Evolutionary conservation across 2,329 filamentous ascomycete species (phyloP), one percentile per base, ranked within the genome.

Genomic region (Nemania abortiva): DNA sequence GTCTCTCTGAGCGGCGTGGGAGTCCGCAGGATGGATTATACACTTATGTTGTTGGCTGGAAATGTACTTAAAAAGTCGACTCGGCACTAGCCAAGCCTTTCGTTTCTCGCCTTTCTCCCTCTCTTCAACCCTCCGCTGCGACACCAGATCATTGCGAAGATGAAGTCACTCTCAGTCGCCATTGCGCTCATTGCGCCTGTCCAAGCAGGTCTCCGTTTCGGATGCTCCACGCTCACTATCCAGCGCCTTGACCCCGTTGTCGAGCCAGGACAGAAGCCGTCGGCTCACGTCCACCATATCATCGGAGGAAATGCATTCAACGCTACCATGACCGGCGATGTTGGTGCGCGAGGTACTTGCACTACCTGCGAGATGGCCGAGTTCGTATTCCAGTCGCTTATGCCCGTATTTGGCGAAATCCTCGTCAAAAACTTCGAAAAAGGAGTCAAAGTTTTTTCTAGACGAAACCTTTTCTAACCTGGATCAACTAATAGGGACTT

Each of bases 291-390:
- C 15, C 77, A 78, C 68, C 77, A 78, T 55, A 78, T 78, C 39
- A 74, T 78, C n/a, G 77, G 77, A 34, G 77, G 77, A 42, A 78
- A 78, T 65, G 77, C 75, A n/a, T 78, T 78, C 72, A 78, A 77
- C 63, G 75, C 76, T 22, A 74, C 70, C 37, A 78, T 78, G 72
- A 70, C 66, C 15, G 75, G 75, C 6, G 74, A 78, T 66, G 73
- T 78, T 29, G 75, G 75, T 11, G 74, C 42, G n/a, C 70, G 74
- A 55, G 77, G 54, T 22, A 77, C 76, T n/a, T 78, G 77, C 68
- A 78, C 77, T 24, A 77, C 75, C 24, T 77, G 75, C 57, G 71
- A 77, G 55, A 78, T 77, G 71, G 66, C 75, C 2, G 70, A 72
- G 63, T 65, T 50, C 22, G 63, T 65, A 59, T 63, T 37, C 9